Conservation (phyloP, 2,329 filamentous ascomycete genomes). For the Aspergillus thermomutatus region DNA sequence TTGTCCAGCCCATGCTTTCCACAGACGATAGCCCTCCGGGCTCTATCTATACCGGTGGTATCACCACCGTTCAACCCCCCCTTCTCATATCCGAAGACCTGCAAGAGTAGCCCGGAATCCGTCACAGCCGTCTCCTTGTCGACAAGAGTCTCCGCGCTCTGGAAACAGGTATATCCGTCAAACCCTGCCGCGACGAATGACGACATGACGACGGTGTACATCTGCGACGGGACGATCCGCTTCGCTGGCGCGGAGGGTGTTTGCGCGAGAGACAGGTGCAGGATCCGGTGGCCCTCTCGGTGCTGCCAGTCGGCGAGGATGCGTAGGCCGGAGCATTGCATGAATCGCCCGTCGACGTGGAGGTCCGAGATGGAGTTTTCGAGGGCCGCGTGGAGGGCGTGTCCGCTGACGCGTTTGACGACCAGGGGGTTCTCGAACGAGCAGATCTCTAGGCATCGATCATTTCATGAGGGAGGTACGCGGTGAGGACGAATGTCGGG, state of each 20-base stretch:
- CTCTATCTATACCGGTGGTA: constrained; percentile 5
- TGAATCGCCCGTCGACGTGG: constrained; percentile 24
- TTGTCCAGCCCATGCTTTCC: constrained; percentile 3
- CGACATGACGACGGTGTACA: constrained; percentile 11
- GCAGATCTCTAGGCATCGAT: constrained; percentile 14
- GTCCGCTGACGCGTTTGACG: constrained; percentile 17
- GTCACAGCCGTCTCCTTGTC: constrained; percentile 21
- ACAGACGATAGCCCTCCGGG: constrained; percentile 3
- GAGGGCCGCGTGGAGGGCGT: constrained; percentile 12
- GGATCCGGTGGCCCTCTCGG: constrained; percentile 4
- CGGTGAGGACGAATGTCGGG: neutral
- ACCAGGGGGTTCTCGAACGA: constrained; percentile 23
- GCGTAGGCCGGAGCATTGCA: constrained; percentile 19
- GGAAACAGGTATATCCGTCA: constrained; percentile 21
- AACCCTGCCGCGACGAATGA: constrained; percentile 21
- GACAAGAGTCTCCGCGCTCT: constrained; percentile 15
- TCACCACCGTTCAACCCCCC: neutral
- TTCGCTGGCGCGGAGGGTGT: constrained; percentile 5
- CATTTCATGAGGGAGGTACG: neutral
- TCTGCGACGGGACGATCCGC: constrained; percentile 1
- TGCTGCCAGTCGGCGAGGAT: constrained; percentile 15
- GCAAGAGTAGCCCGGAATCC: constrained; percentile 20
- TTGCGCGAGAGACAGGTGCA: constrained; percentile 6
- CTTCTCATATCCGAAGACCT: constrained; percentile 6
- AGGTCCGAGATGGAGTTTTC: constrained; percentile 25